These are phyloP conservation scores for Echeveria elegans DNA, from an alignment of 164 flowering plant genomes.

Conservation along the genomic window DNA sequence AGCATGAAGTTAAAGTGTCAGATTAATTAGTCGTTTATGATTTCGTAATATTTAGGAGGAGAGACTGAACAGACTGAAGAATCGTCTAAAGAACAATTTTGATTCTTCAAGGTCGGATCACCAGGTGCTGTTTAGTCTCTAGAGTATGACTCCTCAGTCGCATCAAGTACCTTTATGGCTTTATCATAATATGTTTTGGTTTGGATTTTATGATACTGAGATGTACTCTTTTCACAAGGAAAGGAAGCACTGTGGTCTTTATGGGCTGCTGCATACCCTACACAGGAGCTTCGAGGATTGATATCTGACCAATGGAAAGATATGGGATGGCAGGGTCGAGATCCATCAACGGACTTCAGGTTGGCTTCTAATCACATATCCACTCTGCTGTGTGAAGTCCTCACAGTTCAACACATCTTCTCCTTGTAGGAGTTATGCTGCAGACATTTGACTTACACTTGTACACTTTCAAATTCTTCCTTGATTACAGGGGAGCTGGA, in stretches of 20 bases:
- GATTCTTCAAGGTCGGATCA: conserved; percentile 66
- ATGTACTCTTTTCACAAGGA: conserved; percentile 6
- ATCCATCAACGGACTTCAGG: conserved; percentile 98
- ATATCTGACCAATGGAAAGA: conserved; percentile 90
- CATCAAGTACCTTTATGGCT: neutral
- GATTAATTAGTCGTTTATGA: too few species aligned
- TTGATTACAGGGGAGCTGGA: conserved; percentile 72
- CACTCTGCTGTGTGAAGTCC: too few species aligned
- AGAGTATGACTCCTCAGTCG: neutral
- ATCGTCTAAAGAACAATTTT: conserved; percentile 54
- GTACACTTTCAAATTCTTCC: neutral
- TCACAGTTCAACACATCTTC: too few species aligned
- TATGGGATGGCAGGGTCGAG: conserved; percentile 98
- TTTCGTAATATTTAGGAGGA: conserved; percentile 74
- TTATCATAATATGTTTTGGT: neutral
- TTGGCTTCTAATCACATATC: too few species aligned
- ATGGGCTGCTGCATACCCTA: conserved; percentile 80
- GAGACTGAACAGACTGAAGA: conserved; percentile 52
- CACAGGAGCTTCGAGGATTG: conserved; percentile 54
- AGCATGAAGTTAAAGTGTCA: too few species aligned
- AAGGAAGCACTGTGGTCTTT: conserved; percentile 76
- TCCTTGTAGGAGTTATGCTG: too few species aligned
- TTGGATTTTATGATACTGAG: neutral
- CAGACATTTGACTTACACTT: too few species aligned
- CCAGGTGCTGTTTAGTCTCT: conserved; percentile 42